A percentile compares a stretch with the other conserved stretches of the same genome.
phyloP scores from a whole-genome alignment of 2,329 filamentous ascomycete genomes.

The Fusarium camptoceras region DNA sequence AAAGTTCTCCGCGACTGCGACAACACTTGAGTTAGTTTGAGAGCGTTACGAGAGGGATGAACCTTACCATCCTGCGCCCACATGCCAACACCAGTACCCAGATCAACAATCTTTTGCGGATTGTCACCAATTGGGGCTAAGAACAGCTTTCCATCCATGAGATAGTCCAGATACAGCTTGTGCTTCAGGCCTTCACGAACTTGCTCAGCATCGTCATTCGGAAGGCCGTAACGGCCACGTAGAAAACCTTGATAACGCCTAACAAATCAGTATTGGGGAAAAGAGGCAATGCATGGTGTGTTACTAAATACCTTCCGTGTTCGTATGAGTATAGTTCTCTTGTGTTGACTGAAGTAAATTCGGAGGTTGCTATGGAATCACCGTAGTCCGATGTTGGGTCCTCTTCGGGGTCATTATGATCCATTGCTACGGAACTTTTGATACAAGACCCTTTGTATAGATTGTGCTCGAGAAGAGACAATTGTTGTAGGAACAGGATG shows the following conservation, averaged over 20 bases:
- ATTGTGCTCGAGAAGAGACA: constrained; percentile 23
- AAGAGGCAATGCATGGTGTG: not conserved
- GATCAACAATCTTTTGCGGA: constrained; percentile 63
- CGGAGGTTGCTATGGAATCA: constrained; percentile 53
- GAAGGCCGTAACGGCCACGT: constrained; percentile 61
- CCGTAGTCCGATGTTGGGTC: constrained; percentile 56
- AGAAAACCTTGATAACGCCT: constrained; percentile 64
- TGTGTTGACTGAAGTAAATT: constrained; percentile 56
- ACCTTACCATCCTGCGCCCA: constrained; percentile 66
- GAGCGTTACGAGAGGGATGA: not conserved
- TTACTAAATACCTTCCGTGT: constrained; percentile 51
- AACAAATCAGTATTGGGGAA: constrained; percentile 15
- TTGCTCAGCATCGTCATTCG: constrained; percentile 65
- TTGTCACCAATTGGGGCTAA: constrained; percentile 58
- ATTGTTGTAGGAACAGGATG: constrained; percentile 12
- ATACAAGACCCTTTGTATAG: constrained; percentile 5
- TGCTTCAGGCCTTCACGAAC: constrained; percentile 63
- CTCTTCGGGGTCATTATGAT: constrained; percentile 44
- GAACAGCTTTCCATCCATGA: constrained; percentile 57
- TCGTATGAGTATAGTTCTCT: constrained; percentile 52
- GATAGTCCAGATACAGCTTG: constrained; percentile 59
- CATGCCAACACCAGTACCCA: constrained; percentile 63
- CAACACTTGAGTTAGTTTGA: constrained; percentile 13
- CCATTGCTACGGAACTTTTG: constrained; percentile 37
- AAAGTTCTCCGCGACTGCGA: constrained; percentile 58